Evolutionary conservation across 2,329 filamentous ascomycete species (phyloP), one percentile per base, ranked within the genome.

Genomic region (Endothia cerciana): DNA sequence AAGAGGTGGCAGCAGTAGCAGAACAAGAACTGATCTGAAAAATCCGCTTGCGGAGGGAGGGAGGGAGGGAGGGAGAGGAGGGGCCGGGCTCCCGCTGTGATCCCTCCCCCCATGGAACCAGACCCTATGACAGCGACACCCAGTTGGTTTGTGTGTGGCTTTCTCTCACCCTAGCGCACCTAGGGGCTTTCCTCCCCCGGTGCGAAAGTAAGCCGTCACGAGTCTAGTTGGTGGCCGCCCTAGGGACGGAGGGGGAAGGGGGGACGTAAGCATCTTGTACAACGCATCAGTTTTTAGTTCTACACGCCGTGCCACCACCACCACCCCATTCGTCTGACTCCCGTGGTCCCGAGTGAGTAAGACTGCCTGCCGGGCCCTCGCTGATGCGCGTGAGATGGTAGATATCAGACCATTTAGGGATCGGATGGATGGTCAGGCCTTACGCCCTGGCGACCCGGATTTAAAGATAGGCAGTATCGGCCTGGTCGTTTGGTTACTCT

Each of bases 231-330:
- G 47, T 28, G 47, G 47, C 22, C 25, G 47, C 22, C 25, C 13
- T 15, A 22, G 53, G 30, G 8, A 19, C 15, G 30, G n/a, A 56
- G 7, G 36, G n/a, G 10, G 55, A 36, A 30, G 33, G 19, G 55
- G 38, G 13, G 19, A 10, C 36, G 55, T 58, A 38, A 58, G 55
- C 55, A 58, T 58, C 28, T 58, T 58, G 55, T 58, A 58, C 55
- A 58, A 58, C 55, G 36, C 55, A 58, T 56, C 53, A 56, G 17
- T 56, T 28, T 33, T 28, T 33, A n/a, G 43, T 45, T 17, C 6
- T 4, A 60, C 30, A n/a, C 53, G 7, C 53, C 15, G 30, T 22
- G 30, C 53, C 53, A 38, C 28, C 13, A 13, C 7, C 58, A 57
- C 58, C 63, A 49, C 33, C 6, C 33, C 33, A 36, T 36, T 36